A percentile compares a stretch with the other conserved stretches of the same genome.
These are phyloP conservation scores for Lojkania enalia DNA, from an alignment of 2,329 filamentous ascomycete species.

Conservation along the genomic window DNA sequence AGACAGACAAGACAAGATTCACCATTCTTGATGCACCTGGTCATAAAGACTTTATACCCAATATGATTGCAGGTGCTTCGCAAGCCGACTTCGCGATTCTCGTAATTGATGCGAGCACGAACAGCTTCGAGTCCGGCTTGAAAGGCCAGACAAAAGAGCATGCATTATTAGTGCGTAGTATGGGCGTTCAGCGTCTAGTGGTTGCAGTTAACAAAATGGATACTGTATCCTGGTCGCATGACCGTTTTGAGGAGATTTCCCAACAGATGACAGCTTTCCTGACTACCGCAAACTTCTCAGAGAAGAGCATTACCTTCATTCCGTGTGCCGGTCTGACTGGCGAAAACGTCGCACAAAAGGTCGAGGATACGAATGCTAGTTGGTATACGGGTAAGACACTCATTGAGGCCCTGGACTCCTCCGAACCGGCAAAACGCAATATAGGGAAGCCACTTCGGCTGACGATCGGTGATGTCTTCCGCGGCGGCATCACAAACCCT, in stretches of 20 bases:
- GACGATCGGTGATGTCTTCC: slow-evolving; percentile 85
- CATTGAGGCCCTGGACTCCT: slow-evolving; percentile 82
- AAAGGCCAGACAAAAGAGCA: slow-evolving; percentile 95
- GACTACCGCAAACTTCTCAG: slow-evolving; percentile 76
- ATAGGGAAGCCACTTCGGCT: slow-evolving; percentile 81
- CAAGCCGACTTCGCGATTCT: slow-evolving; percentile 95
- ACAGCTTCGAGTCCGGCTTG: slow-evolving; percentile 90
- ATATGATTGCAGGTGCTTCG: slow-evolving; percentile 97
- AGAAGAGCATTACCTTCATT: slow-evolving; percentile 81
- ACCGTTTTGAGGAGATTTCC: slow-evolving; percentile 81
- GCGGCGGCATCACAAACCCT: slow-evolving; percentile 75
- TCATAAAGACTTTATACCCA: slow-evolving; percentile 94
- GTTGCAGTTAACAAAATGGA: slow-evolving; percentile 97
- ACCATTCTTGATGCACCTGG: slow-evolving; percentile 96
- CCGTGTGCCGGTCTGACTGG: slow-evolving; percentile 88
- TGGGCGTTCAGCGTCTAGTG: slow-evolving; percentile 85
- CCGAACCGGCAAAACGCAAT: slow-evolving; percentile 70
- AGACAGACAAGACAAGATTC: slow-evolving; percentile 83
- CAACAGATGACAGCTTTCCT: slow-evolving; percentile 84
- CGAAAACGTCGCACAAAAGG: slow-evolving; percentile 74
- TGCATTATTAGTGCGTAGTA: slow-evolving; percentile 82
- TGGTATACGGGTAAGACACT: slow-evolving; percentile 86
- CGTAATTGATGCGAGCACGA: slow-evolving; percentile 87
- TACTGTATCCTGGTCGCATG: slow-evolving; percentile 78
- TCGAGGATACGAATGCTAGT: slow-evolving; percentile 54